Evolutionary conservation across 169 alveolate species (phyloP).

Genomic region (Theileria orientalis): DNA sequence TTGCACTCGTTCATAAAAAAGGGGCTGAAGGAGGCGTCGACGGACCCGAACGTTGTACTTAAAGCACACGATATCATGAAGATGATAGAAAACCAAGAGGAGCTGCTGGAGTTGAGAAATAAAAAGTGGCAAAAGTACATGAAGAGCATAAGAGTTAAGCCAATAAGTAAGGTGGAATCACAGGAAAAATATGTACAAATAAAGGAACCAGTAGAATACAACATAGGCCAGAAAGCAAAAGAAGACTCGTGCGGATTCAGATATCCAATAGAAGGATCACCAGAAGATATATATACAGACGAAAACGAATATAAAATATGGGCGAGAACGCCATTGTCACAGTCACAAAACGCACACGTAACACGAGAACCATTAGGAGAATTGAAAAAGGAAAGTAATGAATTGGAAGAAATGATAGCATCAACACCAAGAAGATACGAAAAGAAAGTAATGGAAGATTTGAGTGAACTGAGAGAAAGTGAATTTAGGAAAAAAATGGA

Average conservation of each 20-base stretch:
- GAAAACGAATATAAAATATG: constrained; percentile 40
- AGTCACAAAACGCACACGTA: constrained; percentile 2
- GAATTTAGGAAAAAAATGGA: constrained; percentile 16
- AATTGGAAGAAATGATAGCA: constrained; percentile 30
- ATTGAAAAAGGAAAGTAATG: not conserved
- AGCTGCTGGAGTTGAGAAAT: not conserved
- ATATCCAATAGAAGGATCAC: constrained; percentile 55
- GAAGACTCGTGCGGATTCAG: constrained; percentile 48
- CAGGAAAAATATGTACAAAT: not conserved
- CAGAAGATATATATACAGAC: constrained; percentile 38
- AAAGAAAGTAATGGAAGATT: not conserved
- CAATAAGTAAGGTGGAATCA: not conserved
- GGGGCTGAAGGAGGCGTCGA: constrained; percentile 16
- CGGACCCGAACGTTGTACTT: constrained; percentile 4
- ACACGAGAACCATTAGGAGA: constrained; percentile 7
- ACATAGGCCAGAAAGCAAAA: not conserved
- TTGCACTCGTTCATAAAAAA: constrained; percentile 21
- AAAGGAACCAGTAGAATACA: constrained; percentile 9
- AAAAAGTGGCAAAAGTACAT: constrained; percentile 4
- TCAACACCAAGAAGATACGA: not conserved
- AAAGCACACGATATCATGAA: constrained; percentile 37
- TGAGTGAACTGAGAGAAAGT: constrained; percentile 13
- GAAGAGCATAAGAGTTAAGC: not conserved
- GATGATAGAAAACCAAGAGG: not conserved
- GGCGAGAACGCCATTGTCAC: constrained; percentile 48